Evolutionary conservation across 2,329 filamentous ascomycete species (phyloP), one percentile per base, ranked within the genome.

Genomic region (Cytospora piceicola): DNA sequence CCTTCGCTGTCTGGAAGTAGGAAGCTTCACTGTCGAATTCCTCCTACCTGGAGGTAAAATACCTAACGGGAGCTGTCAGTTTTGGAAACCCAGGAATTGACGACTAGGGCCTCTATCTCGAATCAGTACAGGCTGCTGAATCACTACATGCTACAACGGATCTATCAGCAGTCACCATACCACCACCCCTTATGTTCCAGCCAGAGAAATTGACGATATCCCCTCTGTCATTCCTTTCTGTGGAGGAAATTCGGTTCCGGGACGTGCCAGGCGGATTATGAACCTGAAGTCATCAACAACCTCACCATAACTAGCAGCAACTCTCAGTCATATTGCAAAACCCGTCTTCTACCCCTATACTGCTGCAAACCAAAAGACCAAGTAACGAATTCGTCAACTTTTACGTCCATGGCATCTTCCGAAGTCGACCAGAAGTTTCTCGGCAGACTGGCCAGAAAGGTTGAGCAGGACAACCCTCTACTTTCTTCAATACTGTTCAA

Each of bases 341-440:
- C 17, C 34, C 56, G 49, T n/a, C 46, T 14, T 29, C 14, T 30
- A 5, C 5, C 54, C 20, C 20, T 22, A 24, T 32, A 22, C 12
- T 57, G 32, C 24, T 57, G 30, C 24, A 22, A 39, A 58, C 56
- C 2, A 62, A 34, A 24, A 46, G 58, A 60, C 46, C 55, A 58
- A 63, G 29, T 61, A n/a, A 24, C 6, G 22, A 55, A 61, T 55
- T 56, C 39, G 56, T 11, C 29, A 34, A 52, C 22, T 55, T 66
- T 67, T 34, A 30, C 56, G 49, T 74, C 75, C 69, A 99, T 98
- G 95, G 95, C 95, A 80, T 95, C 94, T 75, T 95, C 93, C 68
- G 93, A 97, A 80, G 93, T 98, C 69, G 95, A 99, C 78, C 94
- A 97, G 81, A 99, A 98, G 81, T 97, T 96, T 79, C 85, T 99